Base-by-base conservation (phyloP, 2,329 filamentous ascomycete genomes). In the Fusarium circinatum region DNA sequence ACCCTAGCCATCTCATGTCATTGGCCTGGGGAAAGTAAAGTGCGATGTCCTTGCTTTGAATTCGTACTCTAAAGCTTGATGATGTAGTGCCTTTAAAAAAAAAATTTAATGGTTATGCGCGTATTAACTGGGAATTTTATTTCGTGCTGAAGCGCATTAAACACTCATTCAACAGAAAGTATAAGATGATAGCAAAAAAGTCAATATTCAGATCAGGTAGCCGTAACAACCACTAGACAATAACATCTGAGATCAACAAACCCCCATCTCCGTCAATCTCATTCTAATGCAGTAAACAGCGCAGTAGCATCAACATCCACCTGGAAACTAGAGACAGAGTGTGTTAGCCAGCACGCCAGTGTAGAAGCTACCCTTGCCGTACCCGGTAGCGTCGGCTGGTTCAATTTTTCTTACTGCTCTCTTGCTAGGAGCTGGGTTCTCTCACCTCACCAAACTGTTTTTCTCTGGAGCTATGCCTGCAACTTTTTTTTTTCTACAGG, bases 341-440 rank as follows among this genome's bases (percentile, higher is more conserved):
- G 39, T 68, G 42, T 36, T 69, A 76, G 70, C 60, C 52, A 78
- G 73, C 66, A 77, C 67, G 73, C 73, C 73, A 75, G 73, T 51
- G 65, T 56, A 64, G 49, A 65, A 67, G 63, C 70, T 73, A 66
- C 70, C 70, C 74, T 76, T 77, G 74, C 76, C 74, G 58, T 77
- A 64, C 70, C 62, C 66, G 58, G 73, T 78, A 77, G 75, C 75
- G 74, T 77, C 74, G 75, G 73, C 59, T 78, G 70, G 75, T 62
- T 70, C 69, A 62, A 52, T 69, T 70, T 75, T 70, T 69, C 62
- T 55, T 24, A 52, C 59, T 69, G 26, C 17, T 67, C 44, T 56
- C 22, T 34, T 48, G 18, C 52, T 62, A 48, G 30, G 30, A 52
- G 13, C 65, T 49, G n/a, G 51, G 41, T 48, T 58, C 55, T 57